Evolutionary conservation across 169 alveolate species (phyloP).

Genomic region (Eimeria sp.): DNA sequence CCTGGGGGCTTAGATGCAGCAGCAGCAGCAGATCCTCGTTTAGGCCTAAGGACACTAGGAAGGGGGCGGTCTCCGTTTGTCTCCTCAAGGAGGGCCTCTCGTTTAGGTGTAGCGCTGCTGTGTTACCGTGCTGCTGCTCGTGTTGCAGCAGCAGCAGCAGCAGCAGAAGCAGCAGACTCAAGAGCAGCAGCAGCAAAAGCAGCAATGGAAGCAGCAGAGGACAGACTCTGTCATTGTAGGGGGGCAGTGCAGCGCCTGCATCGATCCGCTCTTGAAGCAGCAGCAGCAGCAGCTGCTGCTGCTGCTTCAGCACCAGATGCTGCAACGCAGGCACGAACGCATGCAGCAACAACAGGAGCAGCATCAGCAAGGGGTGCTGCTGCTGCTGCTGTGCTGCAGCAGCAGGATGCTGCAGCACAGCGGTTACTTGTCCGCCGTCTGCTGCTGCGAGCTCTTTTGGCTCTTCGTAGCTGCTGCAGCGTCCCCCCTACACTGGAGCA

Average conservation of each 20-base stretch:
- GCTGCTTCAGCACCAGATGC: background rate
- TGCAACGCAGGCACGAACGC: background rate
- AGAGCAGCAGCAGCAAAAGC: conserved; percentile 57
- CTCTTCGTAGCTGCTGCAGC: conserved; percentile 37
- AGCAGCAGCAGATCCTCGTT: conserved; percentile 41
- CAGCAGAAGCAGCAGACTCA: conserved; percentile 56
- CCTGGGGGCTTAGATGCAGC: conserved; percentile 51
- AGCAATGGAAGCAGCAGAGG: conserved; percentile 30
- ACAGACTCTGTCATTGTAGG: conserved; percentile 3
- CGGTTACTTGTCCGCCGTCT: conserved; percentile 51
- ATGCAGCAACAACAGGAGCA: background rate
- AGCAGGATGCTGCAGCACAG: conserved; percentile 23
- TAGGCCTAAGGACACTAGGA: background rate
- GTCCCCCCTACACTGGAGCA: conserved; percentile 40
- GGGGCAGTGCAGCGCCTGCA: conserved; percentile 41
- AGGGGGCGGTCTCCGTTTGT: background rate
- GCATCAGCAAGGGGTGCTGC: background rate
- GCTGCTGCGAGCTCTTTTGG: conserved; percentile 60
- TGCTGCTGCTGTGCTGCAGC: conserved; percentile 45
- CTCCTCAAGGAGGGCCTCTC: conserved; percentile 7
- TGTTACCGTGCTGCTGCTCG: conserved; percentile 63
- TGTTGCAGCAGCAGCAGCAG: conserved; percentile 9
- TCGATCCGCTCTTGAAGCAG: conserved; percentile 10
- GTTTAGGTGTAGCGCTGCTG: conserved; percentile 30
- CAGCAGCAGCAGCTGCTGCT: conserved; percentile 60